These are phyloP conservation scores for Ascosphaera aggregata DNA, from an alignment of 2,329 filamentous ascomycete species.

Conservation along the genomic window DNA sequence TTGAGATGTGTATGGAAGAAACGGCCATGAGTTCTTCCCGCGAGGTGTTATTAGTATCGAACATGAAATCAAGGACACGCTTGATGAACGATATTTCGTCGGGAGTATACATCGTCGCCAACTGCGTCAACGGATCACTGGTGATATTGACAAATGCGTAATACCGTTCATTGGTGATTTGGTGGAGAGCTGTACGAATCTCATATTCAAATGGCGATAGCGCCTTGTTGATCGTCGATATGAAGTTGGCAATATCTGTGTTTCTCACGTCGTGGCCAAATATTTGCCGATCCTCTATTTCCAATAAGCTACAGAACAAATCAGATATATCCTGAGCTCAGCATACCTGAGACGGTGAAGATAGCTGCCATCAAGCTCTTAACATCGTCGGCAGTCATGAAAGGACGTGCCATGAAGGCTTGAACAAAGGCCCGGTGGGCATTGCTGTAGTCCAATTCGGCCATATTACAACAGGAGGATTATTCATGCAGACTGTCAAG, in stretches of 20 bases:
- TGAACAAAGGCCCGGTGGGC: slow-evolving; percentile 77
- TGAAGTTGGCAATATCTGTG: slow-evolving; percentile 42
- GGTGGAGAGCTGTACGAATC: slow-evolving; percentile 52
- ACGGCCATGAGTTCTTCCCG: slow-evolving; percentile 69
- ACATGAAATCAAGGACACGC: slow-evolving; percentile 72
- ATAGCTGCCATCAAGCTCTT: slow-evolving; percentile 56
- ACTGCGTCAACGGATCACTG: slow-evolving; percentile 62
- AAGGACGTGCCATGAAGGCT: slow-evolving; percentile 56
- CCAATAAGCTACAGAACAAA: no score
- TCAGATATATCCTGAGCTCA: neutral
- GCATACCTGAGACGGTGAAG: slow-evolving; percentile 32
- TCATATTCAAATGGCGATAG: slow-evolving; percentile 70
- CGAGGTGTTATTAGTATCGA: slow-evolving; percentile 62
- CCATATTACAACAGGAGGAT: no score
- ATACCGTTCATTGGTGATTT: slow-evolving; percentile 37
- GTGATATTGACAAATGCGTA: slow-evolving; percentile 76
- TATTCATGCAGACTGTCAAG: no score
- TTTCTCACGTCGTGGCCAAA: slow-evolving; percentile 40
- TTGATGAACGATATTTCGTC: slow-evolving; percentile 85
- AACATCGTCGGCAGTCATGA: slow-evolving; percentile 51
- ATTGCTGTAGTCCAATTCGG: slow-evolving; percentile 28
- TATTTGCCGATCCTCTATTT: slow-evolving; percentile 22
- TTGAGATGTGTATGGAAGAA: slow-evolving; percentile 53
- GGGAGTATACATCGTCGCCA: slow-evolving; percentile 55
- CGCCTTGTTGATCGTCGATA: slow-evolving; percentile 45